Evolutionary conservation across 805 yeast genomes (phyloP), one percentile per base, ranked within the genome.

Genomic region (Candida hispaniensis): DNA sequence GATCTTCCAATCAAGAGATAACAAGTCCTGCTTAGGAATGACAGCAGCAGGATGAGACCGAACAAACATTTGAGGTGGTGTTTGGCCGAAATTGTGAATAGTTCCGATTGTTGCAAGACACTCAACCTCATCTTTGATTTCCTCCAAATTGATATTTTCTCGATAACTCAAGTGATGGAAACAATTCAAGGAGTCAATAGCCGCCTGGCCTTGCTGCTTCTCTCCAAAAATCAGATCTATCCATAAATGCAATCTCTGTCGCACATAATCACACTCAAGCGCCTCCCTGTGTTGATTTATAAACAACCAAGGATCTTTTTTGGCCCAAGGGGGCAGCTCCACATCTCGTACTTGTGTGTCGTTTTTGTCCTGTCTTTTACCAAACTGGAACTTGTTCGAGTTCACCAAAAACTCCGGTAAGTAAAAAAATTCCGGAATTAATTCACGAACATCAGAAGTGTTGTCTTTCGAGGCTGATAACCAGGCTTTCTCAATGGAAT

Each of bases 81-180:
- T 83, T 51, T 83, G 95, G 0, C 95, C 95, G 63, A 83, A 83
- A 54, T 83, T 83, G 51, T 85, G 91, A 34, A 83, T 83, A 46
- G 79, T 79, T 2, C 93, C 86, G 14, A 82, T 78, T 3, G 79
- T 66, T 1, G 93, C 88, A 22, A 73, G 63, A 44, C 75, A 66
- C 54, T 83, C 93, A 42, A 68, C 64, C 21, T 74, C 82, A 49
- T 82, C 86, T 41, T 70, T 64, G 39, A 83, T 76, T 14, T 64
- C 65, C 42, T 81, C 93, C 36, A 83, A 58, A 50, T 83, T 73
- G 12, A 80, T 75, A 0, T 86, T 81, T 2, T 94, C 94, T 36
- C 77, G 77, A 50, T 83, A 83, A 39, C 94, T 80, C 44, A 79
- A 61, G 51, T 76, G 80, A 55, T 82, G 91, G 56, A 81, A 83